Conservation (phyloP, 2,329 filamentous ascomycete species). For the Fusarium verrucosum region DNA sequence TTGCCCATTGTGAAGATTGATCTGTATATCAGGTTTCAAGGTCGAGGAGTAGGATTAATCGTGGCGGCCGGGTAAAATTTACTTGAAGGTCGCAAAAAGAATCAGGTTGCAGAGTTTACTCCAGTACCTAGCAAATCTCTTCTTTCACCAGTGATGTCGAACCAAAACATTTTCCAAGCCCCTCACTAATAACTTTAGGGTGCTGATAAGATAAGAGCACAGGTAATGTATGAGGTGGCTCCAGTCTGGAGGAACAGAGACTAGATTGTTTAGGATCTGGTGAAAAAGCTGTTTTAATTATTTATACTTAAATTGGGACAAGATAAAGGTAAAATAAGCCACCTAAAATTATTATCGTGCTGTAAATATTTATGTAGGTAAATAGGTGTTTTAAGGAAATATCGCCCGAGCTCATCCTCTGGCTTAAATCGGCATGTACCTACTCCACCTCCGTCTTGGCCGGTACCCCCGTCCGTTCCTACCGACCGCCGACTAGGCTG, state of each 20-base stretch:
- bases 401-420: slow-evolving; percentile 11
- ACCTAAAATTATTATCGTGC: too few species aligned
- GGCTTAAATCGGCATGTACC: slow-evolving; percentile 9
- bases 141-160: slow-evolving; percentile 29
- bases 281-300: too few species aligned
- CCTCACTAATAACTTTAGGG: slow-evolving; percentile 50
- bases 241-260: slow-evolving; percentile 2
- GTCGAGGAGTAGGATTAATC: neutral
- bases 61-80: neutral
- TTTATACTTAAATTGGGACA: too few species aligned
- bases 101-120: slow-evolving; percentile 4
- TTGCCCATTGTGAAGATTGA: slow-evolving; percentile 56
- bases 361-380: too few species aligned
- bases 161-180: slow-evolving; percentile 52
- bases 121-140: slow-evolving; percentile 11
- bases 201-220: slow-evolving; percentile 35
- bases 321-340: too few species aligned
- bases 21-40: neutral
- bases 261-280: too few species aligned
- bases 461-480: slow-evolving; percentile 30
- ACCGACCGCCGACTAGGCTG: slow-evolving; percentile 30
- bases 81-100: neutral
- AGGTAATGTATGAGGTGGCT: neutral
- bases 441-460: slow-evolving; percentile 25
- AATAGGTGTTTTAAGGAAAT: neutral